A percentile compares a stretch with the other conserved stretches of the same genome.
phyloP scores from a whole-genome alignment of 352 stramenopile genomes.

The Globisporangium cederbergense region DNA sequence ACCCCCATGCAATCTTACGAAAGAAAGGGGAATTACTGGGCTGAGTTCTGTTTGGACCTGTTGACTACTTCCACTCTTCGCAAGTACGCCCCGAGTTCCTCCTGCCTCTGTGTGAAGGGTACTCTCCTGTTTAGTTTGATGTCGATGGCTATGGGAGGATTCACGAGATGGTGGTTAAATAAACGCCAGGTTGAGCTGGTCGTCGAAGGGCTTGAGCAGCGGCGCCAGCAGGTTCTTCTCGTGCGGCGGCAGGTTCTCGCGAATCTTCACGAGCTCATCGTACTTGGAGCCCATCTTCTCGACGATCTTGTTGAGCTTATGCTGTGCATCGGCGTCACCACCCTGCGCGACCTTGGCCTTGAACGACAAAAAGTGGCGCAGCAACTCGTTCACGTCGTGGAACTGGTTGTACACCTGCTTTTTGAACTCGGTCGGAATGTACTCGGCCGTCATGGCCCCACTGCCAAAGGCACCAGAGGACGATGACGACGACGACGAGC shows the following conservation, averaged over 20 bases:
- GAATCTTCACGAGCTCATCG: conserved; percentile 80
- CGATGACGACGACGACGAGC: conserved; percentile 20
- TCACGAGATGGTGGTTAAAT: conserved; percentile 36
- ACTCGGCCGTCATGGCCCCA: conserved; percentile 59
- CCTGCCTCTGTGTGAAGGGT: not conserved
- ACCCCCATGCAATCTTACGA: too few species aligned
- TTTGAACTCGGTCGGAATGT: conserved; percentile 84
- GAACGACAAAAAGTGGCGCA: conserved; percentile 84
- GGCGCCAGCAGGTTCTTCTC: conserved; percentile 81
- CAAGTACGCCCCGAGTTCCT: too few species aligned
- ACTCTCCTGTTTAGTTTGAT: not conserved
- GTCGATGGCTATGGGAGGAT: not conserved
- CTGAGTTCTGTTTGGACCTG: too few species aligned
- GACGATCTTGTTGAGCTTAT: conserved; percentile 83
- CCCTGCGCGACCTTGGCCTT: conserved; percentile 63
- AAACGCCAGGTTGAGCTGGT: conserved; percentile 87
- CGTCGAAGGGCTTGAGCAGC: conserved; percentile 81
- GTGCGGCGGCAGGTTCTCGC: conserved; percentile 72
- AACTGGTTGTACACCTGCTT: conserved; percentile 86
- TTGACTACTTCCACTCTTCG: too few species aligned
- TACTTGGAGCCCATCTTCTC: conserved; percentile 88
- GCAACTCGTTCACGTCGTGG: conserved; percentile 77
- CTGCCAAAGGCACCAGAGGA: conserved; percentile 44
- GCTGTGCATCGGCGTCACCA: conserved; percentile 48
- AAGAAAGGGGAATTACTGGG: too few species aligned